A percentile compares a stretch with the other conserved stretches of the same genome.
Conservation (phyloP, 1,284 basidiomycete genomes). For the Lentinus polychrous region DNA sequence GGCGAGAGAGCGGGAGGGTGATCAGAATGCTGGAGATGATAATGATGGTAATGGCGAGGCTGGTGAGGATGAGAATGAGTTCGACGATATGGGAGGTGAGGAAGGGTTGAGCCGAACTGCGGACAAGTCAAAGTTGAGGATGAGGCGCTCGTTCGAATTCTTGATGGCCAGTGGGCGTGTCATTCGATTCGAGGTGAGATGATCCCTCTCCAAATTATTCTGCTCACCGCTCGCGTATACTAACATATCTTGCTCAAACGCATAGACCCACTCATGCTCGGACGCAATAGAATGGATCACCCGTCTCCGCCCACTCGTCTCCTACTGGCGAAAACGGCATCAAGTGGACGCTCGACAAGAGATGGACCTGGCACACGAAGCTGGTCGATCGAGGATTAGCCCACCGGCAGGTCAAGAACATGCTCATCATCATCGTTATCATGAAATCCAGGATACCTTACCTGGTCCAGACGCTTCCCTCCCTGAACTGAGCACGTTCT, state of each 20-base stretch:
- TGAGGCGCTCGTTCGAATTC: constrained; percentile 73
- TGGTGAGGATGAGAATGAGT: constrained; percentile 22
- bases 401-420: constrained; percentile 22
- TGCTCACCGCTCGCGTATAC: background rate
- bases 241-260: background rate
- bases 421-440: constrained; percentile 18
- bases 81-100: constrained; percentile 64
- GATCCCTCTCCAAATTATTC: background rate
- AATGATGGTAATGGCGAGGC: too few species aligned
- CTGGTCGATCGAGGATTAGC: constrained; percentile 48
- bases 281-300: constrained; percentile 76
- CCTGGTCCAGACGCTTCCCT: constrained; percentile 44
- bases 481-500: constrained; percentile 54
- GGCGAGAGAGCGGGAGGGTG: constrained; percentile 15
- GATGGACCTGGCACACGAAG: constrained; percentile 61
- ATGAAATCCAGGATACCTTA: constrained; percentile 43
- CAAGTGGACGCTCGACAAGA: constrained; percentile 65
- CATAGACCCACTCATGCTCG: constrained; percentile 53
- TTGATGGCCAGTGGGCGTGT: constrained; percentile 62
- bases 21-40: too few species aligned
- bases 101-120: constrained; percentile 36
- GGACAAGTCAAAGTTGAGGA: constrained; percentile 45
- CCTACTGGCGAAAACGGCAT: constrained; percentile 74
- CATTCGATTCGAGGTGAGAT: constrained; percentile 65
- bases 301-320: constrained; percentile 56